phyloP scores from a whole-genome alignment of 169 alveolate species.

The Plasmodium sp. region DNA sequence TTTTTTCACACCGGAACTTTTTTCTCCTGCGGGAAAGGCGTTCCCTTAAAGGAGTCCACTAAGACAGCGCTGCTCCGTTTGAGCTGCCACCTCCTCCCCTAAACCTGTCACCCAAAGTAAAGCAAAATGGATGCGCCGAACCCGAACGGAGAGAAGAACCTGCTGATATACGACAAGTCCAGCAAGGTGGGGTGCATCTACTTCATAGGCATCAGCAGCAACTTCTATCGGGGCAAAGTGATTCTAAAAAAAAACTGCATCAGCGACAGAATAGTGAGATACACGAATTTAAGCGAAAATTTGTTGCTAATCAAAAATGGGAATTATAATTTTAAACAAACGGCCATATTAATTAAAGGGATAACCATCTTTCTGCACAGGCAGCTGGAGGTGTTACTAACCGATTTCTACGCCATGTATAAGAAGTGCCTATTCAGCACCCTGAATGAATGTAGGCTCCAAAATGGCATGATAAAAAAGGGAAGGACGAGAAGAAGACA shows the following conservation, averaged over 20 bases:
- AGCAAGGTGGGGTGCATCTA: constrained; percentile 70
- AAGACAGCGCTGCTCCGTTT: background rate
- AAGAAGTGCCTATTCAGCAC: constrained; percentile 35
- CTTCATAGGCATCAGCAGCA: constrained; percentile 65
- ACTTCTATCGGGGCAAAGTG: constrained; percentile 53
- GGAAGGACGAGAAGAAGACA: constrained; percentile 19
- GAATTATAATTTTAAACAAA: constrained; percentile 55
- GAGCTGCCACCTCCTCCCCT: background rate
- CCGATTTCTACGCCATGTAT: constrained; percentile 71
- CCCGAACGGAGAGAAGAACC: constrained; percentile 27
- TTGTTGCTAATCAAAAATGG: constrained; percentile 60
- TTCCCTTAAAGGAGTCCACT: background rate
- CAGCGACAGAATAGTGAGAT: constrained; percentile 62
- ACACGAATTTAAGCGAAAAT: constrained; percentile 63
- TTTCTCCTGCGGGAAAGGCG: background rate
- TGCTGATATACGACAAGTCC: constrained; percentile 56
- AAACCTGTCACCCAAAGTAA: background rate
- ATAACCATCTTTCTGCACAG: constrained; percentile 66
- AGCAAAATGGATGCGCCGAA: constrained; percentile 17
- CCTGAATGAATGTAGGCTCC: constrained; percentile 1
- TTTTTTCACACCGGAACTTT: background rate
- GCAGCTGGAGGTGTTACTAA: constrained; percentile 51
- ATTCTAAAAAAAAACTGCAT: constrained; percentile 59
- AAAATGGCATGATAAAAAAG: constrained; percentile 20
- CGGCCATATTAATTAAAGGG: constrained; percentile 74